A percentile compares a stretch with the other conserved stretches of the same genome.
These are phyloP conservation scores for Cytidiella melzeri DNA, from an alignment of 768 basidiomycete genomes.

Conservation along the genomic window DNA sequence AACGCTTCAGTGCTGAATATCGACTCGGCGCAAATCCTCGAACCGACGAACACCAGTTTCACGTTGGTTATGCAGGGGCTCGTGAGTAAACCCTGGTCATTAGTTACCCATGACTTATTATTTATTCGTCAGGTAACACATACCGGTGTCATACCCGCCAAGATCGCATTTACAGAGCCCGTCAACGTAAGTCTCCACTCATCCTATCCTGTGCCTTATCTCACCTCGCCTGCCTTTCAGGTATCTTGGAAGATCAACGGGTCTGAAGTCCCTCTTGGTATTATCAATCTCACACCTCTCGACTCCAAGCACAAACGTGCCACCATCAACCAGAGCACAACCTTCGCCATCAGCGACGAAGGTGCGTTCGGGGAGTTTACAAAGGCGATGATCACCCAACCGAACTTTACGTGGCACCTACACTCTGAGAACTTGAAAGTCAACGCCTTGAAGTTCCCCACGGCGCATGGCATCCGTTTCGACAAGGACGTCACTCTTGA, in stretches of 20 bases:
- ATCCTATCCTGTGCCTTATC: too few relatives aligned
- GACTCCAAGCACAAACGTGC: slow-evolving; percentile 51
- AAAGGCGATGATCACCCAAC: slow-evolving; percentile 54
- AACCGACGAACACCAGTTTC: slow-evolving; percentile 35
- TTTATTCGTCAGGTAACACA: slow-evolving; percentile 45
- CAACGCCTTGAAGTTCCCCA: slow-evolving; percentile 62
- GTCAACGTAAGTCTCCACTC: slow-evolving; percentile 42
- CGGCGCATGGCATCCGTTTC: slow-evolving; percentile 59
- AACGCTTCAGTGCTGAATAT: slow-evolving; percentile 50
- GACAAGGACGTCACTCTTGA: slow-evolving; percentile 52
- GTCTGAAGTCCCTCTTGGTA: slow-evolving; percentile 46
- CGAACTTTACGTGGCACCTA: slow-evolving; percentile 65
- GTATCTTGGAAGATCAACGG: slow-evolving; percentile 48
- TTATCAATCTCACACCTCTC: slow-evolving; percentile 42
- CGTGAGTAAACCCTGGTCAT: slow-evolving; percentile 29
- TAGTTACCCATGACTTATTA: neutral
- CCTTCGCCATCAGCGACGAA: slow-evolving; percentile 51
- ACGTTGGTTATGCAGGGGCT: slow-evolving; percentile 44
- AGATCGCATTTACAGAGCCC: slow-evolving; percentile 52
- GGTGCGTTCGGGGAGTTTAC: slow-evolving; percentile 59
- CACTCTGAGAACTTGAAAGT: slow-evolving; percentile 50
- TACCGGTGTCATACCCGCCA: slow-evolving; percentile 59
- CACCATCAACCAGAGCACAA: slow-evolving; percentile 51
- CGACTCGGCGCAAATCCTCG: slow-evolving; percentile 25
- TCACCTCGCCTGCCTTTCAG: neutral